Conservation (phyloP, 208 protist genomes). For the Acanthamoeba sp. region DNA sequence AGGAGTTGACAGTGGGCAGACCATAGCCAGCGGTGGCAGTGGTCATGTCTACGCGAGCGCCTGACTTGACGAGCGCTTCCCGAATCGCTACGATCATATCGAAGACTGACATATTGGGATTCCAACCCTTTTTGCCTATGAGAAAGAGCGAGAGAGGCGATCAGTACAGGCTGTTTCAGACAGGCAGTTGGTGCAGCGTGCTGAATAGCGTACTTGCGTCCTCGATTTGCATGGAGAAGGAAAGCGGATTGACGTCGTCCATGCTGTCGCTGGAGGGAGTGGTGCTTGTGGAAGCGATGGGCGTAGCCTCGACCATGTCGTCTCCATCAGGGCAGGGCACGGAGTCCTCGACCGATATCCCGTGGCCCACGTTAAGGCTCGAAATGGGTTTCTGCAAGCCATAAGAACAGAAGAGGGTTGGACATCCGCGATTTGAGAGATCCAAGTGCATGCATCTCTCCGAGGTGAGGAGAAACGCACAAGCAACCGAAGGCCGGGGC, state of each 20-base stretch:
- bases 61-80: conserved; percentile 31
- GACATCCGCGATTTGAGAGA: no score
- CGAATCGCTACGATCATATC: conserved; percentile 29
- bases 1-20: conserved; percentile 65
- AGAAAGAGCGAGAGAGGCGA: background rate
- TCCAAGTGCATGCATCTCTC: no score
- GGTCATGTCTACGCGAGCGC: conserved; percentile 57
- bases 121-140: conserved; percentile 54
- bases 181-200: background rate
- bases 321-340: conserved; percentile 1
- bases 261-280: conserved; percentile 15
- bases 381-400: conserved; percentile 47
- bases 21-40: conserved; percentile 40
- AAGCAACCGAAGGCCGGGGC: background rate
- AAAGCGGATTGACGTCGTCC: conserved; percentile 60
- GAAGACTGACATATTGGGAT: conserved; percentile 41
- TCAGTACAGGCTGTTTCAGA: background rate
- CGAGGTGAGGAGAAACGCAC: background rate
- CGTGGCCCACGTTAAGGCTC: conserved; percentile 5
- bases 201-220: conserved; percentile 6
- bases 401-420: no score
- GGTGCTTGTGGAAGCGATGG: background rate
- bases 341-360: conserved; percentile 60
- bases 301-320: background rate
- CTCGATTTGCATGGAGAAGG: conserved; percentile 57